Evolutionary conservation across 768 basidiomycete species (phyloP).

Genomic region (Cystoderma amianthinum): DNA sequence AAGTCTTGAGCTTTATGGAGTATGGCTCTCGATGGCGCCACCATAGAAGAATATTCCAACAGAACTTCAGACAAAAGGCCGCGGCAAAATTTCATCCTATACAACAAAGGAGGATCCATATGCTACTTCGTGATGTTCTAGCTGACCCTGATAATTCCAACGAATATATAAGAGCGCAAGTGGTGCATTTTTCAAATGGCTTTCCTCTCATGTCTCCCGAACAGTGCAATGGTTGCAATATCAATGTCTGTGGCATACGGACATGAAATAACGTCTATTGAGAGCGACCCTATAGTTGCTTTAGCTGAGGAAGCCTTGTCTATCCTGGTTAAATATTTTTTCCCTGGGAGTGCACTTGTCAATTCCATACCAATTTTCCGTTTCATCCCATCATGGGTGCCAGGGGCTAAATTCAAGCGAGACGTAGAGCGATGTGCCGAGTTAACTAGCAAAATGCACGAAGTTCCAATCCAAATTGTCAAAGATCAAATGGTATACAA

Average conservation of each 20-base stretch:
- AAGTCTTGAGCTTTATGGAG: slow-evolving; percentile 9
- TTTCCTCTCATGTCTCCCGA: not conserved
- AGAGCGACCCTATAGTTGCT: slow-evolving; percentile 13
- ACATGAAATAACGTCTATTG: slow-evolving; percentile 13
- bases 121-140: not conserved
- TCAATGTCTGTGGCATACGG: slow-evolving; percentile 30
- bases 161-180: slow-evolving; percentile 1
- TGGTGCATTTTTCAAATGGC: not conserved
- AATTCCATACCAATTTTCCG: slow-evolving; percentile 19
- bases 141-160: slow-evolving; percentile 1
- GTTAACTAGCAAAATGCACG: slow-evolving; percentile 9
- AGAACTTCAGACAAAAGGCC: not conserved
- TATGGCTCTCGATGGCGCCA: slow-evolving; percentile 1
- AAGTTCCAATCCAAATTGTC: slow-evolving; percentile 13
- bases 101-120: not conserved
- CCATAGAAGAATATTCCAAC: slow-evolving; percentile 4
- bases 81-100: not conserved
- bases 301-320: slow-evolving; percentile 11
- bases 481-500: slow-evolving; percentile 11
- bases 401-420: slow-evolving; percentile 20
- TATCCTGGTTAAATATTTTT: slow-evolving; percentile 8
- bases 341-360: slow-evolving; percentile 14
- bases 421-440: slow-evolving; percentile 7
- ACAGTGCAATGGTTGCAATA: slow-evolving; percentile 20
- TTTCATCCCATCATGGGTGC: slow-evolving; percentile 21